These are phyloP conservation scores for Leishmania lainsoni DNA, from an alignment of 208 protist genomes.

Conservation along the genomic window DNA sequence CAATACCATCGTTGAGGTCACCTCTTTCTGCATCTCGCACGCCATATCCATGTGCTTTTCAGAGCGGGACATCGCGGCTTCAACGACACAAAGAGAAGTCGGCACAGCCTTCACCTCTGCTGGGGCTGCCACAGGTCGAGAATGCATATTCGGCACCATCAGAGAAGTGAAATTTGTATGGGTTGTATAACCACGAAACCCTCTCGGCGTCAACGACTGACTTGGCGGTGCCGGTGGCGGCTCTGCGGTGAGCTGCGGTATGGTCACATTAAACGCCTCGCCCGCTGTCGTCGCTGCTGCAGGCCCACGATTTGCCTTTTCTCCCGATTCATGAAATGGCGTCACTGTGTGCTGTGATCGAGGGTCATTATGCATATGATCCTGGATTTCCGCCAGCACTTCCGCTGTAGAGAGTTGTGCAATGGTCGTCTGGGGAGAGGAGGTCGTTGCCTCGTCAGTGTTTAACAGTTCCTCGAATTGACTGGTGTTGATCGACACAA, in stretches of 20 bases:
- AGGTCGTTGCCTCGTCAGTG: not conserved
- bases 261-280: not conserved
- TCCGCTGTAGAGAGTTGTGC: not conserved
- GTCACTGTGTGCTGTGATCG: slow-evolving; percentile 1
- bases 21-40: not conserved
- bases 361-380: too few species aligned
- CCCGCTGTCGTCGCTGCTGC: not conserved
- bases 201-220: slow-evolving; percentile 1
- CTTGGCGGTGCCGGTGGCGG: not conserved
- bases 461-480: slow-evolving; percentile 40
- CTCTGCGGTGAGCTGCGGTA: not conserved
- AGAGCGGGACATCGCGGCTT: not conserved
- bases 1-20: not conserved
- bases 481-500: slow-evolving; percentile 42
- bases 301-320: not conserved
- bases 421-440: not conserved
- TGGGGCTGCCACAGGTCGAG: not conserved
- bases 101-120: not conserved
- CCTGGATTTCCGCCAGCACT: not conserved
- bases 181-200: slow-evolving; percentile 11
- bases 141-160: slow-evolving; percentile 7
- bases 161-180: slow-evolving; percentile 3
- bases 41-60: not conserved
- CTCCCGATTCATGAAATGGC: slow-evolving; percentile 8
- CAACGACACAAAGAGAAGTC: not conserved